These are phyloP conservation scores for Epichloe uncinata DNA, from an alignment of 2,329 filamentous ascomycete species.

Conservation along the genomic window DNA sequence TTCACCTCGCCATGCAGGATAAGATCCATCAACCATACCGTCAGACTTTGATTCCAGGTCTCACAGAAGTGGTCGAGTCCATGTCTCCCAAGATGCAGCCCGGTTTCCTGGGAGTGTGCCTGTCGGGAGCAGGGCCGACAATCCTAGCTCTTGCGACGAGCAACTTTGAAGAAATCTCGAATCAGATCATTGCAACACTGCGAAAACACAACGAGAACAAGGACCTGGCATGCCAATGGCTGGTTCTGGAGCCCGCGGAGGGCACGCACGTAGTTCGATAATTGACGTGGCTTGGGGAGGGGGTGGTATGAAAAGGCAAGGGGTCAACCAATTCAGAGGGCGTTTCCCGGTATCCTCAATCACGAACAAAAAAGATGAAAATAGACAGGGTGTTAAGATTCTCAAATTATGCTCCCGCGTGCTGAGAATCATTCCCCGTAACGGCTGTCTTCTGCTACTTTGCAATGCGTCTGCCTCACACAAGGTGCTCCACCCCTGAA, in stretches of 20 bases:
- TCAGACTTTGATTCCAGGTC: slow-evolving; percentile 77
- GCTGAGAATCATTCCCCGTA: not conserved
- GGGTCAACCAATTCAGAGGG: not conserved
- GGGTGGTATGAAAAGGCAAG: not conserved
- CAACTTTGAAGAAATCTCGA: slow-evolving; percentile 79
- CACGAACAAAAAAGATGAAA: not conserved
- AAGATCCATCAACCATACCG: slow-evolving; percentile 96
- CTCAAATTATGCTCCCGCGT: not conserved
- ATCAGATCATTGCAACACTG: slow-evolving; percentile 64
- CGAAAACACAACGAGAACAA: slow-evolving; percentile 41
- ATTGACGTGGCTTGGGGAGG: not conserved
- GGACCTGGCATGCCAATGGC: slow-evolving; percentile 72
- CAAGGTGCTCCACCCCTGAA: too few relatives aligned
- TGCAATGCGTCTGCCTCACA: too few relatives aligned
- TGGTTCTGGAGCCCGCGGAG: slow-evolving; percentile 75
- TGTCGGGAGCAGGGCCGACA: slow-evolving; percentile 89
- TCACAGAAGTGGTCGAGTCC: slow-evolving; percentile 79
- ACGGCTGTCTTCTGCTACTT: too few relatives aligned
- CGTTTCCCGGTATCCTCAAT: not conserved
- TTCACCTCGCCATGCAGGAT: slow-evolving; percentile 97
- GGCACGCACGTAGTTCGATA: slow-evolving; percentile 40
- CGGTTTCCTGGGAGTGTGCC: slow-evolving; percentile 82
- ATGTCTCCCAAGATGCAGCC: slow-evolving; percentile 81
- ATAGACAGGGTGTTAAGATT: not conserved
- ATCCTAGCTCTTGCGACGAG: slow-evolving; percentile 85